Percentiles rank a stretch among this genome's conserved stretches.
Conservation (phyloP, 305 asterid genomes). For the Rubia occidens region DNA sequence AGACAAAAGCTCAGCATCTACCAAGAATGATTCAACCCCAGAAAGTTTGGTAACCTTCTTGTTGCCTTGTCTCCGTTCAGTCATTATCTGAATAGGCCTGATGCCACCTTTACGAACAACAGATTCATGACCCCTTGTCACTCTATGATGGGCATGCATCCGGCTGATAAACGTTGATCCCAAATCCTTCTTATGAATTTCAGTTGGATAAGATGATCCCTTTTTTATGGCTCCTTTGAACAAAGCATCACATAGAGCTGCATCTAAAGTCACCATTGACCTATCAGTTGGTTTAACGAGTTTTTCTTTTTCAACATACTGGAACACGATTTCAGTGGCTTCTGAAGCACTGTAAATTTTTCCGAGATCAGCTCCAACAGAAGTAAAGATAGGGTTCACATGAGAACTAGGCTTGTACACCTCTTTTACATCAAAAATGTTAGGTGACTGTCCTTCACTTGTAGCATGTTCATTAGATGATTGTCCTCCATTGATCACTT, state of each 20-base stretch:
- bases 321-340: constrained; percentile 69
- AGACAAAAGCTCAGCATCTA: constrained; percentile 73
- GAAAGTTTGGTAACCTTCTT: constrained; percentile 85
- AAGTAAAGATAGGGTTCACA: constrained; percentile 63
- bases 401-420: constrained; percentile 73
- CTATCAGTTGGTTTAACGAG: constrained; percentile 60
- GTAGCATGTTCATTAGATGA: constrained; percentile 26
- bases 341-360: constrained; percentile 63
- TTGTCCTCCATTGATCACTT: constrained; percentile 46
- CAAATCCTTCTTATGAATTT: constrained; percentile 77
- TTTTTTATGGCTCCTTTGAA: constrained; percentile 88
- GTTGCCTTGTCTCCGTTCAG: constrained; percentile 94
- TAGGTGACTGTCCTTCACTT: constrained; percentile 39
- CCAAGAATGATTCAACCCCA: constrained; percentile 78
- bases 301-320: constrained; percentile 71
- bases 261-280: constrained; percentile 64
- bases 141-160: constrained; percentile 82
- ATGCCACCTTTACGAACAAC: constrained; percentile 76
- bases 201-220: constrained; percentile 77
- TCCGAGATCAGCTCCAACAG: constrained; percentile 61
- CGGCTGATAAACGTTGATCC: constrained; percentile 62
- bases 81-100: constrained; percentile 76
- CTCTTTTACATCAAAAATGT: constrained; percentile 59
- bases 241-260: constrained; percentile 75
- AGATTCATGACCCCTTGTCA: constrained; percentile 54